Conservation (phyloP, 1,139 yeast species). For the Tardiomyces depauwii region DNA sequence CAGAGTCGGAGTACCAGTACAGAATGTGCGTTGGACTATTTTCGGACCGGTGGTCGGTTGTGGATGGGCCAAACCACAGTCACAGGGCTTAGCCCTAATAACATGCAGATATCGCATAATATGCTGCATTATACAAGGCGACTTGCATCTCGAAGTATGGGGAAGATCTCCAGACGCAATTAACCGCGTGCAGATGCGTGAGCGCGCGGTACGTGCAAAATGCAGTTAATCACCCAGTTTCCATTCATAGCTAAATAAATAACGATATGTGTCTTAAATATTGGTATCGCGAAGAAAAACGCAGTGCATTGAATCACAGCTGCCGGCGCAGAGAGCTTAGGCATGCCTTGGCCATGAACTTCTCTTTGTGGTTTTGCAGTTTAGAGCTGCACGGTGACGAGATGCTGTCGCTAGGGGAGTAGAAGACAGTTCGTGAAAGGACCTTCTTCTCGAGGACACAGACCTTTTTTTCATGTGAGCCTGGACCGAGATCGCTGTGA, state of each 20-base stretch:
- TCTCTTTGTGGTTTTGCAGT: conserved; percentile 12
- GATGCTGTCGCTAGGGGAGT: conserved; percentile 15
- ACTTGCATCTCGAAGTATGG: too few species aligned
- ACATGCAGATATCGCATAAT: too few species aligned
- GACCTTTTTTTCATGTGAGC: neutral
- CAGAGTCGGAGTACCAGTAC: conserved; percentile 2
- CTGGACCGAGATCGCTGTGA: too few species aligned
- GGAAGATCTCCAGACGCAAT: too few species aligned
- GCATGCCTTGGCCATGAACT: neutral
- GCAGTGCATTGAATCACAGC: neutral
- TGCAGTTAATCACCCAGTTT: neutral
- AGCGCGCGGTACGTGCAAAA: too few species aligned
- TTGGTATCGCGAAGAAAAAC: conserved; percentile 2
- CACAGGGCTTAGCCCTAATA: too few species aligned
- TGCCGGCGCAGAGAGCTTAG: too few species aligned
- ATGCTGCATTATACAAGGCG: too few species aligned
- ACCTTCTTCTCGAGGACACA: neutral
- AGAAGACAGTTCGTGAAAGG: conserved; percentile 10
- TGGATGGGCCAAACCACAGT: neutral
- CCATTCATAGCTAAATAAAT: neutral
- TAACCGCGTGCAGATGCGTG: too few species aligned
- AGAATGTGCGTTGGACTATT: conserved; percentile 1
- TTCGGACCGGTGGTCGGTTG: neutral
- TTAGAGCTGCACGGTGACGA: conserved; percentile 18
- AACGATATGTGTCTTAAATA: neutral